Evolutionary conservation across 2,329 filamentous ascomycete genomes (phyloP), one percentile per base, ranked within the genome.

Genomic region (Akanthomyces dipterigenus): DNA sequence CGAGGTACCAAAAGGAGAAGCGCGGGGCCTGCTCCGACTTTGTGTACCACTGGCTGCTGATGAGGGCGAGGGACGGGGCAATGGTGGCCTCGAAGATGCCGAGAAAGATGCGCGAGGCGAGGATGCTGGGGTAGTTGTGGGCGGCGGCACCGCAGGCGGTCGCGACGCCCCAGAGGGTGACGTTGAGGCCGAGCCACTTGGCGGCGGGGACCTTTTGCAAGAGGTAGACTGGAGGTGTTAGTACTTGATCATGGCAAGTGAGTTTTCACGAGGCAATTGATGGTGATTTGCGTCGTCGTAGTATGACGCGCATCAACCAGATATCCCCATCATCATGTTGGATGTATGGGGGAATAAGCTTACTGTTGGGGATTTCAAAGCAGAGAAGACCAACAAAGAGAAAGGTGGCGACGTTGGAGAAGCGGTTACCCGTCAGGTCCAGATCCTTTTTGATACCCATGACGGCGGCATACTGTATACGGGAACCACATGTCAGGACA

Each of bases 401-500:
- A 18, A 79, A 76, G 0, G 81, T 83, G 4, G 81, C 81, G 8
- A 81, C 70, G 70, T 81, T 82, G 26, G 79, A 79, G 68, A 85
- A 85, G 59, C 86, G 76, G 60, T 85, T 83, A 8, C 80, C 80
- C 5, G 69, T 69, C 59, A 86, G 73, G 1, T 77, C 71, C 8
- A 85, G 73, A 60, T 84, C 81, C 53, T 75, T 70, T 24, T 71
- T 73, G 8, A 87, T 68, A 2, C 82, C 82, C 83, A 86, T 87
- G 50, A 86, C 81, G 63, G 78, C 80, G 22, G 82, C 82, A 66
- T 86, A 86, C 77, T 83, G 68, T 43, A 22, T 18, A 14, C 28
- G 34, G 53, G 16, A 16, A 24, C 9, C 18, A 36, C 9, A 22
- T 4, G 24, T 55, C 24, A 55, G 38, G 5, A 34, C 31, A 34